Evolutionary conservation across 148 eudicot genomes (phyloP), one percentile per base, ranked within the genome.

Genomic region (Camellia granthamiana): DNA sequence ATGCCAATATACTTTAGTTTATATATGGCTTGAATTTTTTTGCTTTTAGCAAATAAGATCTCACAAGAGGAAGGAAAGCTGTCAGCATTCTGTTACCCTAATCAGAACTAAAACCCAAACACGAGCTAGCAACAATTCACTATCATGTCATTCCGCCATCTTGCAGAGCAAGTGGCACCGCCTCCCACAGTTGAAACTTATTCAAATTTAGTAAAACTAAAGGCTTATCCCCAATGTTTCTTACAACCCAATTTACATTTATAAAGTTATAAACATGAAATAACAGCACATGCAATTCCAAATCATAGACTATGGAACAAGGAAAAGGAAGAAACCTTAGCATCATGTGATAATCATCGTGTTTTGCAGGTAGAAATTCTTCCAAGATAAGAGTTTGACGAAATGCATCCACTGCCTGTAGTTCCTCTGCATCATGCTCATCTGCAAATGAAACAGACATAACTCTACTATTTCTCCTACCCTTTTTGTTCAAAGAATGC

Each of bases 351-450:
- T 91, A 95, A 76, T 91, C 97, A 86, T 95, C 98, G 63, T 91
- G 89, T 71, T 92, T 93, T 6, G 91, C 74, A 65, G 98, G 98
- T 74, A 95, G 87, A 15, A 95, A 66, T 80, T 95, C 94, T 71
- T 95, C 98, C 74, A 91, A 77, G 81, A 89, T 77, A 75, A 95
- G 96, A 16, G 89, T 88, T 81, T 95, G 97, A 1, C 98, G 90
- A 9, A 95, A 88, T 46, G 90, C 90, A 19, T 93, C 97, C 14
- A 95, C 98, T 7, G 94, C 96, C 86, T 84, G 83, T 19, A 89
- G 54, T 80, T 95, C 98, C 78, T 93, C 96, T 6, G 92, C 96
- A 88, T 95, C 98, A 83, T 87, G 96, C 74, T 86, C 93, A 75
- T 95, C 98, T 63, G 87, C 96, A 70, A 93, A 87, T 14, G 86